Conservation (phyloP, 495 filamentous ascomycete genomes). For the Chaetomium tenue region DNA sequence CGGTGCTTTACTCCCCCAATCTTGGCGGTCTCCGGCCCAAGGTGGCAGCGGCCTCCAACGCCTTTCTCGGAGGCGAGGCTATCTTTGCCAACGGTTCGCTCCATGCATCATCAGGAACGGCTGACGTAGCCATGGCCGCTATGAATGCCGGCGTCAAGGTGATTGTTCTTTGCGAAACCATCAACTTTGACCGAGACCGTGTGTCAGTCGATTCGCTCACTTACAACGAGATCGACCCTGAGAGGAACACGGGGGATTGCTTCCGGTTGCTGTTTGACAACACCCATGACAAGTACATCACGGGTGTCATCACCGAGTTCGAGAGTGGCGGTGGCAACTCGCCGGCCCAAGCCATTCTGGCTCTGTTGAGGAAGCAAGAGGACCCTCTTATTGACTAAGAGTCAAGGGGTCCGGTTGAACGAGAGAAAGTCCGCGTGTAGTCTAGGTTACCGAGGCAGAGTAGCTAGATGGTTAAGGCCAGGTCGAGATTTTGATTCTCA, state of each 20-base stretch:
- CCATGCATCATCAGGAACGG: slow-evolving; percentile 84
- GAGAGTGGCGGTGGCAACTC: slow-evolving; percentile 59
- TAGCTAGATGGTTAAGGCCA: slow-evolving; percentile 6
- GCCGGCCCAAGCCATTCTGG: slow-evolving; percentile 77
- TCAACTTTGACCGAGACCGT: slow-evolving; percentile 86
- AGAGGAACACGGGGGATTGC: slow-evolving; percentile 53
- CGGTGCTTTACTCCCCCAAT: slow-evolving; percentile 72
- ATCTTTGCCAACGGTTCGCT: slow-evolving; percentile 89
- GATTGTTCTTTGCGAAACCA: slow-evolving; percentile 86
- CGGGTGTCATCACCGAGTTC: slow-evolving; percentile 87
- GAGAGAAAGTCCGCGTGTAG: background rate
- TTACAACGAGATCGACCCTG: slow-evolving; percentile 81
- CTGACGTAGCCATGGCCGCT: slow-evolving; percentile 83
- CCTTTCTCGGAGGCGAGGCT: slow-evolving; percentile 83
- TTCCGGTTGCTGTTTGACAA: slow-evolving; percentile 92
- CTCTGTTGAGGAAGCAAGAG: slow-evolving; percentile 50
- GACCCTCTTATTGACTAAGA: slow-evolving; percentile 44
- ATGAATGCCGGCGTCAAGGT: slow-evolving; percentile 73
- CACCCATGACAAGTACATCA: slow-evolving; percentile 84
- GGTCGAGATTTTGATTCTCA: slow-evolving; percentile 1
- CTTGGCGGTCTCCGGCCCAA: slow-evolving; percentile 70
- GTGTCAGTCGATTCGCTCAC: slow-evolving; percentile 89
- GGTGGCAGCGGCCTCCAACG: slow-evolving; percentile 70
- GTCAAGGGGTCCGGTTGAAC: background rate
- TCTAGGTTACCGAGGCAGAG: background rate